phyloP scores from a whole-genome alignment of 129 eudicot genomes.

The Heracleum sosnowskyi region DNA sequence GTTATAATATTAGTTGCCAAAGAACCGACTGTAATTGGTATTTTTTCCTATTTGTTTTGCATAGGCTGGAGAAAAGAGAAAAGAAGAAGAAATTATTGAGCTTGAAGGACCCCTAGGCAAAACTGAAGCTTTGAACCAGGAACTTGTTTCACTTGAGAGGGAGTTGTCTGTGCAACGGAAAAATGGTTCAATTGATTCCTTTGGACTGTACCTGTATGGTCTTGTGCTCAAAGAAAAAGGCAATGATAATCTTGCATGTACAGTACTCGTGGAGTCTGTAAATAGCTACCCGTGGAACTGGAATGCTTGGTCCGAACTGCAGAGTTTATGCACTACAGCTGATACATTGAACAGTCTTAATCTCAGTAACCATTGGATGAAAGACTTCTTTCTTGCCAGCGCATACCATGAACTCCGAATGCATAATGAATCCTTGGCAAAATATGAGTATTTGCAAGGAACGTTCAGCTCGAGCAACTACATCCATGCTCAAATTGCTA shows the following conservation, averaged over 20 bases:
- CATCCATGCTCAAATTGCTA: slow-evolving; percentile 88
- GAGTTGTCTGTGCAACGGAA: slow-evolving; percentile 63
- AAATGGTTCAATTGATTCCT: slow-evolving; percentile 65
- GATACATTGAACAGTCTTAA: slow-evolving; percentile 65
- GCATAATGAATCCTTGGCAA: slow-evolving; percentile 72
- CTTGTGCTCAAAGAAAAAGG: slow-evolving; percentile 93
- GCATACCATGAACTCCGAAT: slow-evolving; percentile 73
- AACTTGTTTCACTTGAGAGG: slow-evolving; percentile 71
- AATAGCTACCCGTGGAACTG: slow-evolving; percentile 96
- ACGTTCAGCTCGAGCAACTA: slow-evolving; percentile 68
- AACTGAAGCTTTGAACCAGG: slow-evolving; percentile 64
- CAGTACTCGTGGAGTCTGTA: slow-evolving; percentile 69
- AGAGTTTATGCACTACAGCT: slow-evolving; percentile 65
- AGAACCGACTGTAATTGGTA: not conserved
- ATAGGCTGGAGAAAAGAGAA: slow-evolving; percentile 98
- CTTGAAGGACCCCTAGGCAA: slow-evolving; percentile 91
- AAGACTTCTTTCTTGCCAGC: slow-evolving; percentile 88
- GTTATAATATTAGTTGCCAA: not conserved
- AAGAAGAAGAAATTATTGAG: slow-evolving; percentile 93
- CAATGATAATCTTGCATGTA: slow-evolving; percentile 56
- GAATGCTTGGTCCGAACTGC: slow-evolving; percentile 86
- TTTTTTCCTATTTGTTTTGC: slow-evolving; percentile 4
- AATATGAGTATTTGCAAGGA: slow-evolving; percentile 63
- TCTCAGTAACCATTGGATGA: slow-evolving; percentile 89
- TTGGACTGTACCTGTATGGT: slow-evolving; percentile 79